These are phyloP conservation scores for Fusarium solani-melongenae DNA, from an alignment of 2,329 filamentous ascomycete species.

Conservation along the genomic window DNA sequence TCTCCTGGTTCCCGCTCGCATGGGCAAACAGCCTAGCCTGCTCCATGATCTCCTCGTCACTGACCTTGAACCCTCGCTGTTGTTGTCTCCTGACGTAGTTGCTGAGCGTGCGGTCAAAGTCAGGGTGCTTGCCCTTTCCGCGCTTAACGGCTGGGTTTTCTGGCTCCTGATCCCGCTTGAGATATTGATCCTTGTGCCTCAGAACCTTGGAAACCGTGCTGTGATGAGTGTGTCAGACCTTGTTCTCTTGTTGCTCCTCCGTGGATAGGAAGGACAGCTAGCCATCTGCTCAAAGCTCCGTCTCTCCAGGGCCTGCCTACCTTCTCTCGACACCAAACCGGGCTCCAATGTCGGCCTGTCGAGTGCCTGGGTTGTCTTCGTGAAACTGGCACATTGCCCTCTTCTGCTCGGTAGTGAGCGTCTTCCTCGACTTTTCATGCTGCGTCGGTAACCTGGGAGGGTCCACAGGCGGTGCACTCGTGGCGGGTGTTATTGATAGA, in stretches of 20 bases:
- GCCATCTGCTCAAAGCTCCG: not conserved
- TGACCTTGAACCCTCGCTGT: constrained; percentile 77
- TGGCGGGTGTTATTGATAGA: constrained; percentile 67
- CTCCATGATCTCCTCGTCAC: constrained; percentile 84
- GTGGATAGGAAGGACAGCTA: not conserved
- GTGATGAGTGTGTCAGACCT: constrained; percentile 36
- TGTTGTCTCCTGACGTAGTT: constrained; percentile 89
- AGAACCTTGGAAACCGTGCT: constrained; percentile 99
- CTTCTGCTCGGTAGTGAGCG: constrained; percentile 90
- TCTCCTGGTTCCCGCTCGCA: constrained; percentile 75
- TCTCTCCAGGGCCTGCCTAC: constrained; percentile 62
- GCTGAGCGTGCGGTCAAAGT: constrained; percentile 90
- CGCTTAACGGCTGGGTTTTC: constrained; percentile 76
- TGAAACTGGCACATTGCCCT: constrained; percentile 94
- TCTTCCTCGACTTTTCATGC: constrained; percentile 79
- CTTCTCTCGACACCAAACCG: constrained; percentile 98
- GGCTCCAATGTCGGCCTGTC: constrained; percentile 96
- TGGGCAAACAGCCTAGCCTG: constrained; percentile 85
- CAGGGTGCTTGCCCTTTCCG: constrained; percentile 84
- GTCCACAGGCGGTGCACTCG: constrained; percentile 59
- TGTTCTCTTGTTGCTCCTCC: constrained; percentile 42
- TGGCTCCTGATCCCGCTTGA: constrained; percentile 83
- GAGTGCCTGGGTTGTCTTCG: constrained; percentile 87
- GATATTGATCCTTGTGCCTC: constrained; percentile 93
- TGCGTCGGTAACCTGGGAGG: constrained; percentile 47